Conservation (phyloP, 306 rosid species). For the Trifolium fragiferum region DNA sequence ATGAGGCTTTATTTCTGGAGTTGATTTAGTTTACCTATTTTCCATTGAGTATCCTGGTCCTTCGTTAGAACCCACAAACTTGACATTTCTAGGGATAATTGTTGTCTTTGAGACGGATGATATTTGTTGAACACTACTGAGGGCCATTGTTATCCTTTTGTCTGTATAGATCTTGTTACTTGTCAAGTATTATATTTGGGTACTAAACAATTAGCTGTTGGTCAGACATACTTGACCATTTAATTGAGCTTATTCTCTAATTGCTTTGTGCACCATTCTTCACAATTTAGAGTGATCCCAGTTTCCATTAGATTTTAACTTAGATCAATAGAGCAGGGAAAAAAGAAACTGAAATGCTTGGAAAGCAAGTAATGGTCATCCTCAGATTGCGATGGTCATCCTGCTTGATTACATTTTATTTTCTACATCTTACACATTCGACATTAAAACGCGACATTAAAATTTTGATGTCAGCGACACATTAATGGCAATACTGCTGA, state of each 20-base stretch:
- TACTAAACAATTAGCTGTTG: neutral
- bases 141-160: neutral
- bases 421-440: no score
- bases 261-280: neutral
- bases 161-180: neutral
- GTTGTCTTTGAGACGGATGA: neutral
- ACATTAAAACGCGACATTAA: no score
- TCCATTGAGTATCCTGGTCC: conserved; percentile 19
- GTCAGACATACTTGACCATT: neutral
- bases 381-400: neutral
- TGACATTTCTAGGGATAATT: conserved; percentile 5
- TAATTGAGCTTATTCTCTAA: conserved; percentile 12
- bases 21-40: conserved; percentile 47
- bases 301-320: neutral
- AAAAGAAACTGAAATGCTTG: neutral
- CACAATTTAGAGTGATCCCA: neutral
- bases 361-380: neutral
- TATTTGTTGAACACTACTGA: conserved; percentile 11
- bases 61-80: conserved; percentile 12
- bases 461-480: no score
- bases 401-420: no score
- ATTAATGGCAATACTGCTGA: neutral
- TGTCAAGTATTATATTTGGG: conserved; percentile 3
- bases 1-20: conserved; percentile 89
- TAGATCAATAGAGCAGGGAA: neutral